Evolutionary conservation across 1,284 basidiomycete species (phyloP).

Genomic region (Ganoderma lucidum): DNA sequence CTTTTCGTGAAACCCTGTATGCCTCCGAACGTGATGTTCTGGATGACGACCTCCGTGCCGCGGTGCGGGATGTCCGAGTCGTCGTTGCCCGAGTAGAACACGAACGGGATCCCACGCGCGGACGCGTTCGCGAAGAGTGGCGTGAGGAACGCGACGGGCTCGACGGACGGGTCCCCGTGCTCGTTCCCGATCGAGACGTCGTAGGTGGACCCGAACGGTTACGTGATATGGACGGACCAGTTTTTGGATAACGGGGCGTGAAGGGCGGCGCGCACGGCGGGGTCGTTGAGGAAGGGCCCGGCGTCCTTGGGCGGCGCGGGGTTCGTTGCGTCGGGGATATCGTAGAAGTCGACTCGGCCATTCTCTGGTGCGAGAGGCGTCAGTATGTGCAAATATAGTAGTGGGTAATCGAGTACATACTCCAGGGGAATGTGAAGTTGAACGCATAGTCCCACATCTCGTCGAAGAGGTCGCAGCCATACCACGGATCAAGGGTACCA

Average conservation of each 20-base stretch:
- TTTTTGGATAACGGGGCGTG: constrained; percentile 70
- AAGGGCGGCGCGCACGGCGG: constrained; percentile 56
- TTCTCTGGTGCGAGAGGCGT: constrained; percentile 14
- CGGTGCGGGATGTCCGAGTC: constrained; percentile 38
- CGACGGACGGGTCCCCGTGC: constrained; percentile 53
- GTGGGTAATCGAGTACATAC: constrained; percentile 46
- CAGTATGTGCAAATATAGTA: background rate
- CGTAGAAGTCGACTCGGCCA: constrained; percentile 47
- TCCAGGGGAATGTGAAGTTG: constrained; percentile 64
- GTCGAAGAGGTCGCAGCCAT: constrained; percentile 43
- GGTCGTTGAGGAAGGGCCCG: constrained; percentile 68
- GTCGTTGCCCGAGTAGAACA: constrained; percentile 43
- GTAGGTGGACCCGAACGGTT: constrained; percentile 53
- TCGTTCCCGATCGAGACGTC: constrained; percentile 30
- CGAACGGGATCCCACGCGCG: constrained; percentile 33
- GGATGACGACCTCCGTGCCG: constrained; percentile 59
- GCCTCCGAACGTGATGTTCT: constrained; percentile 57
- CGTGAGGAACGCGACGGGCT: constrained; percentile 40
- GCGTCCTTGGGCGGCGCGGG: constrained; percentile 52
- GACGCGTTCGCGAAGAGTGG: constrained; percentile 39
- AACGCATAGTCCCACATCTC: constrained; percentile 45
- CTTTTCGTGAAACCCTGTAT: constrained; percentile 70
- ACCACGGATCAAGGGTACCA: constrained; percentile 43
- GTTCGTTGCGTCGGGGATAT: constrained; percentile 56
- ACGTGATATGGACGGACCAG: constrained; percentile 57